phyloP scores from a whole-genome alignment of 2,329 filamentous ascomycete species.

The Fusarium sp. region DNA sequence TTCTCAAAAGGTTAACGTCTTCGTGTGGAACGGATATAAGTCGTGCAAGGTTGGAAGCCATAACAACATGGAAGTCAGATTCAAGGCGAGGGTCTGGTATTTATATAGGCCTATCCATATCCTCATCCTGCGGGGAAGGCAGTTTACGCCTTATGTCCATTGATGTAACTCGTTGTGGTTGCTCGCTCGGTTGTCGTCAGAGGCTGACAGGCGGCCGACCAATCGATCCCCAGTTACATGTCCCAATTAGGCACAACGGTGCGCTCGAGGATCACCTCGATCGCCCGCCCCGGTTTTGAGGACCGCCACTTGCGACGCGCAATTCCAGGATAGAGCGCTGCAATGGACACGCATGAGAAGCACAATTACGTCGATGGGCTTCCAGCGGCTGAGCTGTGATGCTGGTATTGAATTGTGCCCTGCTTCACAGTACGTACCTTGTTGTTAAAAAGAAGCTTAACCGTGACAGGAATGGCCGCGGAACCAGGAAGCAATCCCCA shows the following conservation, averaged over 20 bases:
- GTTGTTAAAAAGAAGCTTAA: background rate
- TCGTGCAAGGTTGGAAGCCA: background rate
- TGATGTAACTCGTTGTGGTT: background rate
- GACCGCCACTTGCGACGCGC: background rate
- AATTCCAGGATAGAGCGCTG: background rate
- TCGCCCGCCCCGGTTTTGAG: background rate
- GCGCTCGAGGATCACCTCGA: background rate
- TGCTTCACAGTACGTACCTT: background rate
- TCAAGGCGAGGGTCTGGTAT: background rate
- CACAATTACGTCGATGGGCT: background rate
- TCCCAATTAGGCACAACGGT: conserved; percentile 28
- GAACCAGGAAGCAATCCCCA: background rate
- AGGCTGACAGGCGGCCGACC: conserved; percentile 16
- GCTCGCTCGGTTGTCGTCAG: background rate
- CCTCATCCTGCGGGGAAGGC: too few species aligned
- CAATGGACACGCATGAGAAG: background rate
- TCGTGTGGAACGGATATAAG: background rate
- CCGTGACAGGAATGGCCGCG: too few species aligned
- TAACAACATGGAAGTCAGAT: background rate
- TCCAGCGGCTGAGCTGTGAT: background rate
- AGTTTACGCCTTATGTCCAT: background rate
- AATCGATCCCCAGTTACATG: conserved; percentile 27
- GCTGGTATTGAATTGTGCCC: background rate
- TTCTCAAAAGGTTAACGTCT: background rate
- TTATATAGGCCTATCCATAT: conserved; percentile 4